These are phyloP conservation scores for Paraphaeosphaeria sporulosa DNA, from an alignment of 2,329 filamentous ascomycete species.

Conservation along the genomic window DNA sequence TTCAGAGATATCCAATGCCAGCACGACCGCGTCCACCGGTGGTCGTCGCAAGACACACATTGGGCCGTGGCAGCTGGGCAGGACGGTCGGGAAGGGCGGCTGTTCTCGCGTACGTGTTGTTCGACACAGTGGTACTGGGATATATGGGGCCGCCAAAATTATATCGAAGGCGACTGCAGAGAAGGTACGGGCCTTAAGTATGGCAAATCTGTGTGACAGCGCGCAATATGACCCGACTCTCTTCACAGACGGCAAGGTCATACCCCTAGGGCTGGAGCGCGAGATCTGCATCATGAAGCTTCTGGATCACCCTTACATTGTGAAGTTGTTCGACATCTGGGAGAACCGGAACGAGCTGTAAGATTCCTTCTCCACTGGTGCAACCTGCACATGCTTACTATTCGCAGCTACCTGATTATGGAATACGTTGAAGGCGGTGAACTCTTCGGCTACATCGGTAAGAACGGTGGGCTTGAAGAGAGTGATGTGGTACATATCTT, in stretches of 20 bases:
- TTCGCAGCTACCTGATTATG: slow-evolving; percentile 83
- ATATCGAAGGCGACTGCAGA: slow-evolving; percentile 81
- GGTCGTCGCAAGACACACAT: slow-evolving; percentile 75
- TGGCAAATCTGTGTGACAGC: slow-evolving; percentile 81
- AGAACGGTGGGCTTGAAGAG: slow-evolving; percentile 76
- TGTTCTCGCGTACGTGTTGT: slow-evolving; percentile 88
- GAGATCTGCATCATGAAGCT: slow-evolving; percentile 98
- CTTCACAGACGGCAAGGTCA: slow-evolving; percentile 68
- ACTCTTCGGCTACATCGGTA: slow-evolving; percentile 85
- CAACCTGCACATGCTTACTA: slow-evolving; percentile 27
- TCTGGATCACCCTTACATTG: slow-evolving; percentile 92
- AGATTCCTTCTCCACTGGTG: slow-evolving; percentile 44
- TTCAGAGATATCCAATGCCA: slow-evolving; percentile 63
- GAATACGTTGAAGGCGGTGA: slow-evolving; percentile 89
- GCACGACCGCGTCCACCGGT: slow-evolving; percentile 59
- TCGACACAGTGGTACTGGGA: slow-evolving; percentile 77
- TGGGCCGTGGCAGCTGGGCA: slow-evolving; percentile 92
- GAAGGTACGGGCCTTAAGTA: slow-evolving; percentile 82
- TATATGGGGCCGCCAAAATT: slow-evolving; percentile 93
- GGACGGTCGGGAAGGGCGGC: slow-evolving; percentile 86
- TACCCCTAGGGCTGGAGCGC: slow-evolving; percentile 88
- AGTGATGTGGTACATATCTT: slow-evolving; percentile 84
- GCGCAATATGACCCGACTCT: slow-evolving; percentile 65
- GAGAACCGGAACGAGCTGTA: slow-evolving; percentile 95
- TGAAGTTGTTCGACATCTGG: slow-evolving; percentile 96